Percentiles rank a stretch among this genome's conserved stretches.
Evolutionary conservation across 106 monocot genomes (phyloP).

Genomic region (Allium cepa): DNA sequence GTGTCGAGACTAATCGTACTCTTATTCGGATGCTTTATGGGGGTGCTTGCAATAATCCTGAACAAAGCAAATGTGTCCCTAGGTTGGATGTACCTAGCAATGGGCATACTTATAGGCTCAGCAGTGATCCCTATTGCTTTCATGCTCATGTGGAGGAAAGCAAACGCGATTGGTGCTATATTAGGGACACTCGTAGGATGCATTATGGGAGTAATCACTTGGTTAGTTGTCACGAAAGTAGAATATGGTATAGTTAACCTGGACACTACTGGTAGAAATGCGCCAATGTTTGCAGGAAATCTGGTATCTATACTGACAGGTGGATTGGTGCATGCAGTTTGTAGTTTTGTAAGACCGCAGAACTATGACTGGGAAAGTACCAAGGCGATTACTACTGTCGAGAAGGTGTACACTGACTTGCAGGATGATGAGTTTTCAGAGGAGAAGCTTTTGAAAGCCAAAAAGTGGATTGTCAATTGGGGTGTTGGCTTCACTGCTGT

Average conservation of each 20-base stretch:
- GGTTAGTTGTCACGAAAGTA: slow-evolving; percentile 42
- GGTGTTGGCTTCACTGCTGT: too few species aligned
- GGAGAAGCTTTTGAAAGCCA: too few species aligned
- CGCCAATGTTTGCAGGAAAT: slow-evolving; percentile 97
- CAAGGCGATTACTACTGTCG: slow-evolving; percentile 78
- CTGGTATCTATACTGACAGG: slow-evolving; percentile 12
- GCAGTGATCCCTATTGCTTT: slow-evolving; percentile 55
- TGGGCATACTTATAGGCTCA: slow-evolving; percentile 90
- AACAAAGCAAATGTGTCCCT: slow-evolving; percentile 91
- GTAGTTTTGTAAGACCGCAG: slow-evolving; percentile 65
- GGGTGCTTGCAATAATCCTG: slow-evolving; percentile 73
- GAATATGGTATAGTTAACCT: slow-evolving; percentile 80
- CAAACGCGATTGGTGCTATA: slow-evolving; percentile 79
- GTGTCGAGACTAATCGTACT: slow-evolving; percentile 68
- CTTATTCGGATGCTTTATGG: slow-evolving; percentile 90
- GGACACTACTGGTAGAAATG: slow-evolving; percentile 83
- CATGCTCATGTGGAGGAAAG: slow-evolving; percentile 70
- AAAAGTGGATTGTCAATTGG: too few species aligned
- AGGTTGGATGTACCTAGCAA: slow-evolving; percentile 99
- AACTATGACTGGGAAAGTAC: slow-evolving; percentile 84
- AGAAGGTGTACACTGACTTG: slow-evolving; percentile 19
- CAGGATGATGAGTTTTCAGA: too few species aligned
- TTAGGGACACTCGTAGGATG: slow-evolving; percentile 63
- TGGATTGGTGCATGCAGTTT: slow-evolving; percentile 66
- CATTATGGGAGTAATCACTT: neutral